These are phyloP conservation scores for Avicennia marina DNA, from an alignment of 257 asterid species.

Conservation along the genomic window DNA sequence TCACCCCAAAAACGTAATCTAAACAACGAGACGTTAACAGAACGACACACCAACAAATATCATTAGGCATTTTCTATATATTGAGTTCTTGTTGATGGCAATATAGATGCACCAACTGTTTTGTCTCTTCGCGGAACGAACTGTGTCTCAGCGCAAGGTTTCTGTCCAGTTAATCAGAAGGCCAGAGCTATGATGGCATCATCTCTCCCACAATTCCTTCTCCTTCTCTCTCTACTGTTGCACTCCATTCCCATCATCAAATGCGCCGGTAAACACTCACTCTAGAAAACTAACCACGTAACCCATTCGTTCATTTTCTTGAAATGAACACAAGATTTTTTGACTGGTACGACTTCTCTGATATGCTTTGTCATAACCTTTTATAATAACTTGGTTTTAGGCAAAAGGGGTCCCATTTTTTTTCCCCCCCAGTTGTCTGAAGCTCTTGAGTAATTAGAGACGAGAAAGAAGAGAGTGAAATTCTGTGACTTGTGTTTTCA, in stretches of 20 bases:
- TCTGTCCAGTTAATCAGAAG: not conserved
- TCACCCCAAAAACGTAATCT: not conserved
- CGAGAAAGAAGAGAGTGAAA: no score
- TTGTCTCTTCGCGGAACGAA: not conserved
- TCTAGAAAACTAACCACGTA: no score
- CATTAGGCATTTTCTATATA: not conserved
- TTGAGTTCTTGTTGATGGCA: no score
- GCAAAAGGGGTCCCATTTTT: slow-evolving; percentile 9
- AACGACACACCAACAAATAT: slow-evolving; percentile 24
- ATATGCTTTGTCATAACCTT: slow-evolving; percentile 6
- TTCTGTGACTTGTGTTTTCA: no score
- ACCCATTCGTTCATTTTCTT: not conserved
- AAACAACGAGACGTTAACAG: slow-evolving; percentile 27
- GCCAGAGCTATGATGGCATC: slow-evolving; percentile 38
- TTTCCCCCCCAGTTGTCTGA: no score
- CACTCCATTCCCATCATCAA: slow-evolving; percentile 42
- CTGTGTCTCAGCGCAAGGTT: not conserved
- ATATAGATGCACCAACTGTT: not conserved
- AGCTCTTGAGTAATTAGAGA: no score
- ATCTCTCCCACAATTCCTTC: slow-evolving; percentile 35
- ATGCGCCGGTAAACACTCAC: slow-evolving; percentile 47
- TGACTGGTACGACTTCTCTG: slow-evolving; percentile 13
- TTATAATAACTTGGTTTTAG: not conserved
- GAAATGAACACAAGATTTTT: no score
- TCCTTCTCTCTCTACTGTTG: slow-evolving; percentile 55